Evolutionary conservation across 2,329 filamentous ascomycete genomes (phyloP).

Genomic region (Sporothrix pseudoabietina): DNA sequence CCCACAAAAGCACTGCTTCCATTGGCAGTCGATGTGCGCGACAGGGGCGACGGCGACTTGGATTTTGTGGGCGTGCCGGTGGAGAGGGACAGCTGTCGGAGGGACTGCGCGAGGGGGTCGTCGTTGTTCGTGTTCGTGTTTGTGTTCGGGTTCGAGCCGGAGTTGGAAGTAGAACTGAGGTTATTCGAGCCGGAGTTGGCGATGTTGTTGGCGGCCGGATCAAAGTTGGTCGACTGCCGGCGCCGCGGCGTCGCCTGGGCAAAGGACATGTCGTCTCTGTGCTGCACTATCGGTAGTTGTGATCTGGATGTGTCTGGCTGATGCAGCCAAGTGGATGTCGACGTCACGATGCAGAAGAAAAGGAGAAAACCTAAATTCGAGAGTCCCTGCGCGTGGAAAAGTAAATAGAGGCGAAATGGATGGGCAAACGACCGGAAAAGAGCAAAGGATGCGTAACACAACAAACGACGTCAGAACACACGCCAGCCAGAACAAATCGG

Average conservation of each 20-base stretch:
- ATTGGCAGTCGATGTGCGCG: constrained; percentile 15
- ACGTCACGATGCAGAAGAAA: constrained; percentile 26
- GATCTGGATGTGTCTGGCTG: constrained; percentile 1
- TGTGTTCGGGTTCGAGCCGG: neutral
- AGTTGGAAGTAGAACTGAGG: constrained; percentile 13
- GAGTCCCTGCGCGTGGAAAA: neutral
- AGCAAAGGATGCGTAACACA: neutral
- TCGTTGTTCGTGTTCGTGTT: neutral
- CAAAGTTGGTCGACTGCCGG: constrained; percentile 24
- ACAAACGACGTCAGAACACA: constrained; percentile 5
- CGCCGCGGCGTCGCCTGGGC: constrained; percentile 27
- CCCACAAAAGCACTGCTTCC: neutral
- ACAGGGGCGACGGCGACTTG: constrained; percentile 29
- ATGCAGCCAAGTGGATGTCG: constrained; percentile 25
- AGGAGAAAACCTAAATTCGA: neutral
- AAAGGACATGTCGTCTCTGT: constrained; percentile 18
- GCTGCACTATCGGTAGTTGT: neutral
- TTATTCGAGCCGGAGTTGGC: neutral
- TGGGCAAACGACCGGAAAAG: neutral
- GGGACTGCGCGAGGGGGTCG: constrained; percentile 35
- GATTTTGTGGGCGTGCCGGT: constrained; percentile 29
- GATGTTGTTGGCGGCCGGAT: neutral
- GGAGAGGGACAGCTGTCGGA: constrained; percentile 36
- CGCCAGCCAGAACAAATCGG: neutral
- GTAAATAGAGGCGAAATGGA: neutral